These are phyloP conservation scores for Lindgomyces ingoldianus DNA, from an alignment of 495 filamentous ascomycete genomes.

Conservation along the genomic window DNA sequence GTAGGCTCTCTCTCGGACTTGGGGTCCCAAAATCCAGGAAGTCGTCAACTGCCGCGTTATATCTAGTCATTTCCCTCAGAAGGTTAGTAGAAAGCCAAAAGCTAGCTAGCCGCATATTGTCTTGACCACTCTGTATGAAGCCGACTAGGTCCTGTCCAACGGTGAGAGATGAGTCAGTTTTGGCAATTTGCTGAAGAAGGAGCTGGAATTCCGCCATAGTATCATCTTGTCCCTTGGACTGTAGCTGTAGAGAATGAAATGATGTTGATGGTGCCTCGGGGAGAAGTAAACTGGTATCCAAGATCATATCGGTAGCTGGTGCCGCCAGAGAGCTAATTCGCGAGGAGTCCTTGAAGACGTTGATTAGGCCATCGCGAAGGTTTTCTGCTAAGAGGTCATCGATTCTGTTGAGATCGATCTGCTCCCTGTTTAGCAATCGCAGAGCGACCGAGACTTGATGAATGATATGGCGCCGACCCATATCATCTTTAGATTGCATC, in stretches of 20 bases:
- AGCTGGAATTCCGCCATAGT: conserved; percentile 35
- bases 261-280: conserved; percentile 4
- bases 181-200: conserved; percentile 34
- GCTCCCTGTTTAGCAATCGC: conserved; percentile 64
- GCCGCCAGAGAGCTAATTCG: conserved; percentile 2
- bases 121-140: conserved; percentile 16
- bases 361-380: conserved; percentile 60
- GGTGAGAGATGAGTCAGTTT: conserved; percentile 14
- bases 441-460: conserved; percentile 72
- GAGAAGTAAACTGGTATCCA: conserved; percentile 3
- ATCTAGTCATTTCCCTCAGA: conserved; percentile 51
- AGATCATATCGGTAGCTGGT: conserved; percentile 23
- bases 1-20: conserved; percentile 55
- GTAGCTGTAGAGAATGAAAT: conserved; percentile 38
- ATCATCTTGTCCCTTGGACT: conserved; percentile 38
- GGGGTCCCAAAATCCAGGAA: conserved; percentile 57
- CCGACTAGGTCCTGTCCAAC: conserved; percentile 40
- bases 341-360: conserved; percentile 36
- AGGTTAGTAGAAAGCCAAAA: conserved; percentile 83
- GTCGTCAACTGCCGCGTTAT: conserved; percentile 58
- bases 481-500: conserved; percentile 84
- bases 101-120: conserved; percentile 55
- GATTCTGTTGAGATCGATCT: conserved; percentile 69
- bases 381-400: conserved; percentile 65
- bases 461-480: conserved; percentile 68